Base-by-base conservation (phyloP, 495 filamentous ascomycete species). In the Penicillium cinerascens region DNA sequence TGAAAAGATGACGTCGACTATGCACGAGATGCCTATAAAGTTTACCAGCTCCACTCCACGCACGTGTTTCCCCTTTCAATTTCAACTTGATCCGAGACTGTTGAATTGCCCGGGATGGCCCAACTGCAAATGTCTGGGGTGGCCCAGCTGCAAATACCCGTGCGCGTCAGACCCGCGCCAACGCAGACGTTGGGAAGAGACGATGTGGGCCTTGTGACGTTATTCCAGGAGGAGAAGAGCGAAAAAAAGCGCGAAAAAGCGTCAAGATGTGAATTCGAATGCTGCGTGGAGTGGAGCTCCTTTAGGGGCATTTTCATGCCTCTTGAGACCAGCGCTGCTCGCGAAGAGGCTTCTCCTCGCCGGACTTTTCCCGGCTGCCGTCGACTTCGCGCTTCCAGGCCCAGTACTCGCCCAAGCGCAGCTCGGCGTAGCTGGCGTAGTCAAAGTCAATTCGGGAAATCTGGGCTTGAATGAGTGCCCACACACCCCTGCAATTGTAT, bases 361-460 rank as follows among this genome's bases (percentile, higher is more conserved):
- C 81, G 4, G 75, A 66, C 17, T 67, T 64, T 35, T 75, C 64
- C n/a, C 85, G 77, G 38, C 72, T 79, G 8, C 84, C 87, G 43
- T 87, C 80, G 8, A 66, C 59, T 68, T 91, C 88, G 11, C 76
- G 84, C 52, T 89, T 86, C 93, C 93, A 99, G n/a, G 85, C 90
- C 79, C 86, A 95, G 70, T 97, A 99, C 74, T 99, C 93, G 36
- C 88, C 87, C 8, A 99, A 74, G 49, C 95, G 78, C 4, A 86
- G 64, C 65, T 96, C 89, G 20, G 92, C 95, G 70, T 97, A 99
- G 21, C 81, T 79, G 33, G 89, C 89, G 60, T 97, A 99, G 70
- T 99, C 91, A 62, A 99, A 99, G 66, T 97, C 91, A 56, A 99
- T 97, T 51, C 92, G 84, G 4, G 88, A 92, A 56, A 99, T 97